Evolutionary conservation across 2,329 filamentous ascomycete genomes (phyloP), one percentile per base, ranked within the genome.

Genomic region (Sporothrix globosa): DNA sequence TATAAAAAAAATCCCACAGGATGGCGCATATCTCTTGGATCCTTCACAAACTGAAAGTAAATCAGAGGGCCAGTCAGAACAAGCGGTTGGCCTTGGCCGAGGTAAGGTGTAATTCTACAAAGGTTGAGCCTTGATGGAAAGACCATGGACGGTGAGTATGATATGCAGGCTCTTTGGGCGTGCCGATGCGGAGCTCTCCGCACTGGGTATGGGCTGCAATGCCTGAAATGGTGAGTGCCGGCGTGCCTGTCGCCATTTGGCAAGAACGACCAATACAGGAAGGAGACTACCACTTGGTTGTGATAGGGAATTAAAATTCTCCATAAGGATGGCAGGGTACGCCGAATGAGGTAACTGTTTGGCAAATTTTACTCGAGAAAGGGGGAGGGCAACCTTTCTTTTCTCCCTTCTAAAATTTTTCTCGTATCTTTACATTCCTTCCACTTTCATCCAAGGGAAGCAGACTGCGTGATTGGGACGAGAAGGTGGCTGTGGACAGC

Each of bases 211-310:
- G n/a, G 21, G n/a, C 54, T 58, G 13, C 39, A 9, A 27, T 24
- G 30, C n/a, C 41, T 14, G 41, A 44, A 2, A 14, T 44, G 41
- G 54, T 10, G 39, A 63, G n/a, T 46, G 39, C 58, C 58, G 58
- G 58, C 27, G 39, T 63, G 39, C 39, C 58, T 63, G 58, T 39
- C 39, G 39, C 53, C 24, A 34, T 19, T 60, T 61, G 34, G 5
- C 17, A 41, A 5, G 14, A n/a, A 63, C n/a, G n/a, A 39, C 58
- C 58, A 46, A 63, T 27, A 63, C 58, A 63, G 58, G 39, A 63
- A 63, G 58, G 58, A 63, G 58, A n/a, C 58, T 63, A 30, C 24
- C 52, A 60, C 39, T 21, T 14, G 39, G 39, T 13, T 6, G 58
- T 27, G 58, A 63, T 63, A 63, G 58, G 58, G 58, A 63, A 34